Percentiles rank a stretch among this genome's conserved stretches.
These are phyloP conservation scores for Pilaira anomala DNA, from an alignment of 192 early-diverging fungal species.

Conservation along the genomic window DNA sequence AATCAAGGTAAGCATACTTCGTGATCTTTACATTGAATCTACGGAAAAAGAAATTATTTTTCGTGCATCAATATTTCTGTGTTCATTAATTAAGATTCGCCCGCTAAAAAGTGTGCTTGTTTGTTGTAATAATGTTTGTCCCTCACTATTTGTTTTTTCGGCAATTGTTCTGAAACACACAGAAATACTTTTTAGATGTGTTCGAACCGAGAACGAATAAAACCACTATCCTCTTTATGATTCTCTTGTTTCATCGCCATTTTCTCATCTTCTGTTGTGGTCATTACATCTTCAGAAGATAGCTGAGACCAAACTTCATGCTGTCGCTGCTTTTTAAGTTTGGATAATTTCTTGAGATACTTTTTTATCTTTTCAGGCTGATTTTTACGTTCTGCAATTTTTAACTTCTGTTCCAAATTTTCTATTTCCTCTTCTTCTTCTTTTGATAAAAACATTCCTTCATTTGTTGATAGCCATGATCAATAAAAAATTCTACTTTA, in stretches of 20 bases:
- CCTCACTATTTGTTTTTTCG: conserved; percentile 5
- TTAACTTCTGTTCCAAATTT: conserved; percentile 92
- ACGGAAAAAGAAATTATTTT: conserved; percentile 58
- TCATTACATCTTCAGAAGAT: neutral
- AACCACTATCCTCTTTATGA: conserved; percentile 52
- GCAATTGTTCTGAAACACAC: conserved; percentile 53
- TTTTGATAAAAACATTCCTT: conserved; percentile 47
- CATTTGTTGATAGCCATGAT: conserved; percentile 27
- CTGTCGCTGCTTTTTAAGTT: conserved; percentile 30
- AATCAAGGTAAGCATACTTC: too few relatives aligned
- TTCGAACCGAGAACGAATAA: conserved; percentile 65
- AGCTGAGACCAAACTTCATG: too few relatives aligned
- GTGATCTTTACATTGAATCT: too few relatives aligned
- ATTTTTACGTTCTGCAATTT: conserved; percentile 90
- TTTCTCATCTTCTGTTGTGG: neutral
- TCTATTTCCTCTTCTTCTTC: conserved; percentile 94
- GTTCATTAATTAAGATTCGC: conserved; percentile 68
- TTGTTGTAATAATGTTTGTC: neutral
- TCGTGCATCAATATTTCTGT: conserved; percentile 75
- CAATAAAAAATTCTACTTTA: conserved; percentile 59
- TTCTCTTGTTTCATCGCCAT: conserved; percentile 26
- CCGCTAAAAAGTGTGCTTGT: conserved; percentile 32
- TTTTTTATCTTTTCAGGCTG: conserved; percentile 83
- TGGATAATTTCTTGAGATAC: conserved; percentile 70
- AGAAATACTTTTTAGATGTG: conserved; percentile 59